Evolutionary conservation across 805 yeast genomes (phyloP), one percentile per base, ranked within the genome.

Genomic region (Starmerella sp.): DNA sequence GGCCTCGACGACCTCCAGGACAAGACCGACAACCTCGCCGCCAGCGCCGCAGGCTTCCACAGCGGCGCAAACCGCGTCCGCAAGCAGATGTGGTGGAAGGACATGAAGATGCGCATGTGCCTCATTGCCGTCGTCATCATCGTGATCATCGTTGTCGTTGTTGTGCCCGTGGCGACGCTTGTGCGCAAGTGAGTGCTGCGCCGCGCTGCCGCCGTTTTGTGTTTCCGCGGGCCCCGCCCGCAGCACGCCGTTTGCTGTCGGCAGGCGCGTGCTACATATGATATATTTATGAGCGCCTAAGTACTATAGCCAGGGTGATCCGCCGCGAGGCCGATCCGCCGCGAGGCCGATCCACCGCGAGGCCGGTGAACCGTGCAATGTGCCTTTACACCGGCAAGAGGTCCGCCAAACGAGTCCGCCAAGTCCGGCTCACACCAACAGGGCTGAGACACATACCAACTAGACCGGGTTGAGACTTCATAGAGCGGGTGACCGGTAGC

Each of bases 71-170:
- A 91, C 73, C 83, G 95, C 65, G 97, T 91, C 48, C 86, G 98
- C 73, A 91, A 90, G 71, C 95, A 90, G 68, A 91, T 91, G 97
- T 91, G 97, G 97, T 86, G 95, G 86, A 91, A 93, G 72, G 96
- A 91, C 70, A 78, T 93, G 80, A 93, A 93, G 75, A 85, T 93
- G 91, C 84, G 95, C 71, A 74, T 90, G 76, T 91, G 97, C 71
- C 73, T 86, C 55, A 83, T 90, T 57, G 81, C 84, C 48, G 85
- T 84, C 32, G 82, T 83, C 30, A 73, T 93, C 52, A 81, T 91
- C 66, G 81, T 90, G 52, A 72, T 91, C 62, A 72, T 91, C 55
- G 85, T 91, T 54, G 95, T 91, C 54, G 81, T 84, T 60, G 86
- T 90, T 62, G 96, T 91, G 42, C 97, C 97, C 34, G 82, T 93